Evolutionary conservation across 768 basidiomycete genomes (phyloP), one percentile per base, ranked within the genome.

Genomic region (Amanita thiersii): DNA sequence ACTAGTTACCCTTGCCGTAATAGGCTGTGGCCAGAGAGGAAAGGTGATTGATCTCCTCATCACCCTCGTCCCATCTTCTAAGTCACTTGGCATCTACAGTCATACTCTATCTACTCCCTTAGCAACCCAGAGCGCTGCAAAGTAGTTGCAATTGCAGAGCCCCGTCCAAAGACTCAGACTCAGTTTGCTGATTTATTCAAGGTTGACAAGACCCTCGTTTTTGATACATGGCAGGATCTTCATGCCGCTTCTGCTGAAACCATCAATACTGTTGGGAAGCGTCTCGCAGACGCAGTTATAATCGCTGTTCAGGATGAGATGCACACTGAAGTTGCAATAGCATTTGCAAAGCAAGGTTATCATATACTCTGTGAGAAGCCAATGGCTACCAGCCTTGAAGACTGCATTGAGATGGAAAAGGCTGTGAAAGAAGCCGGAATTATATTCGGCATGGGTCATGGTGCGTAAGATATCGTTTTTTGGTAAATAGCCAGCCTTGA

Each of bases 331-430:
- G 80, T 88, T 5, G 73, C 83, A 0, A 55, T 74, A 6, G 85
- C 81, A 0, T 90, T 89, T 61, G 80, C 81, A 0, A 70, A 68
- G 30, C 86, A 87, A 52, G 86, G 87, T 1, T 92, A 92, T 54
- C 81, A 90, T 51, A 86, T 93, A 43, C 69, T 93, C 15, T 92
- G 90, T 59, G 90, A 93, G 70, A 93, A 93, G 56, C 90, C 90
- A 0, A 87, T 93, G 83, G 86, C 88, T 1, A 90, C 85, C 3
- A 74, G 58, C 40, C 52, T 84, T 26, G 66, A 72, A 40, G 86
- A 86, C 48, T 86, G 89, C 45, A 56, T 92, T 37, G 69, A 65
- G 56, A 91, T 92, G 68, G 79, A 86, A 47, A 63, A 66, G 23
- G 84, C 77, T 0, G 70, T 92, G 21, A 79, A 75, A 58, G 70